Percentiles rank a stretch among this genome's conserved stretches.
These are phyloP conservation scores for Blastobotrys serpentis DNA, from an alignment of 1,139 yeast genomes.

Conservation along the genomic window DNA sequence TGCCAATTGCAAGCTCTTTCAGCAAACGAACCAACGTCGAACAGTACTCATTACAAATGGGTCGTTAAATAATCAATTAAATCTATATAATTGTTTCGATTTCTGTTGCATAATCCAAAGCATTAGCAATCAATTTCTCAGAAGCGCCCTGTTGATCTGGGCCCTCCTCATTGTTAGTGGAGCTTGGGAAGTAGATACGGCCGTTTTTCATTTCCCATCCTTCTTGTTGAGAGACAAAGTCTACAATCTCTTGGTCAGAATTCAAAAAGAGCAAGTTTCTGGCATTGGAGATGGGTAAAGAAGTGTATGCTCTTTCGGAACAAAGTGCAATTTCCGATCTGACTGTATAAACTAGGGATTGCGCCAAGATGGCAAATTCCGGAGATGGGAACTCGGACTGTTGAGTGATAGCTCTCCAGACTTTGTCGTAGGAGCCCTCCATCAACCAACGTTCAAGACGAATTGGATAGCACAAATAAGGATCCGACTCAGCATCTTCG, in stretches of 20 bases:
- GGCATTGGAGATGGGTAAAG: slow-evolving; percentile 78
- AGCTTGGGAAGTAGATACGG: slow-evolving; percentile 53
- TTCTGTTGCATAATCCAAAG: slow-evolving; percentile 77
- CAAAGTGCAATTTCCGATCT: slow-evolving; percentile 87
- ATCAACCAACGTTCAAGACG: slow-evolving; percentile 88
- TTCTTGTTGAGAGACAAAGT: slow-evolving; percentile 51
- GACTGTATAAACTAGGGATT: slow-evolving; percentile 66
- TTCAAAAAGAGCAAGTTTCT: slow-evolving; percentile 76
- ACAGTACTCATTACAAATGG: too few relatives aligned
- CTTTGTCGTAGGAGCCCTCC: slow-evolving; percentile 95
- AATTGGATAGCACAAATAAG: slow-evolving; percentile 74
- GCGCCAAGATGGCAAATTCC: slow-evolving; percentile 44
- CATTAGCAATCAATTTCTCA: slow-evolving; percentile 55
- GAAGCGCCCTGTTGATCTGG: slow-evolving; percentile 30
- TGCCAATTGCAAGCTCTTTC: too few relatives aligned
- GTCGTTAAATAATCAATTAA: slow-evolving; percentile 1
- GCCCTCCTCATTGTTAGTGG: slow-evolving; percentile 27
- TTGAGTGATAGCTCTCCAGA: slow-evolving; percentile 69
- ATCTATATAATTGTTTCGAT: slow-evolving; percentile 75
- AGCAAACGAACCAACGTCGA: too few relatives aligned
- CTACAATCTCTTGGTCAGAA: slow-evolving; percentile 62
- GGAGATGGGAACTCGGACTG: slow-evolving; percentile 48
- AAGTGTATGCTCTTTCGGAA: slow-evolving; percentile 72
- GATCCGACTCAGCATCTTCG: slow-evolving; percentile 59
- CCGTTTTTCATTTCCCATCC: slow-evolving; percentile 67